Conservation (phyloP, 148 eudicot species). For the Rhododendron ferrugineum region DNA sequence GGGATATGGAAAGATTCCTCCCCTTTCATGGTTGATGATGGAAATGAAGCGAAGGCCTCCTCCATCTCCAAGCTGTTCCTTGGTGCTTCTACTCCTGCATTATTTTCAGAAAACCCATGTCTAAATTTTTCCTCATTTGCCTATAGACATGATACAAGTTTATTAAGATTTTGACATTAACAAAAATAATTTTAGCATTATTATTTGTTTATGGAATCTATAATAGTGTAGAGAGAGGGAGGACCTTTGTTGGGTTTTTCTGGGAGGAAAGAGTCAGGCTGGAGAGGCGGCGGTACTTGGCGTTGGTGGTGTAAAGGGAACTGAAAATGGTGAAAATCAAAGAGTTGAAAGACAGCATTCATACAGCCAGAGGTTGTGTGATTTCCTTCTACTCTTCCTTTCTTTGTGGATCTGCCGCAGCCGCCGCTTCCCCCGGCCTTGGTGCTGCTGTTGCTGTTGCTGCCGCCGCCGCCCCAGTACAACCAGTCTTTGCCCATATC, state of each 20-base stretch:
- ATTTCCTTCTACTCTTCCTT: background rate
- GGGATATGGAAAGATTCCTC: constrained; percentile 26
- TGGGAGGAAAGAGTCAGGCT: constrained; percentile 17
- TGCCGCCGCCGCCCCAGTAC: constrained; percentile 35
- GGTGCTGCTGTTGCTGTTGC: constrained; percentile 23
- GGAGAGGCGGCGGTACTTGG: constrained; percentile 11
- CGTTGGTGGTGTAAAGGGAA: constrained; percentile 34
- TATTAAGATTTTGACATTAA: too few relatives aligned
- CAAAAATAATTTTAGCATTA: background rate
- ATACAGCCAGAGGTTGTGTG: constrained; percentile 43
- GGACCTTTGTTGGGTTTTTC: constrained; percentile 46
- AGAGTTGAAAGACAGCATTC: constrained; percentile 58
- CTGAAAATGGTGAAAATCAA: constrained; percentile 57
- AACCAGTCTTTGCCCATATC: constrained; percentile 72
- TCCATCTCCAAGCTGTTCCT: constrained; percentile 65
- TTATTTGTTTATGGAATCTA: too few relatives aligned
- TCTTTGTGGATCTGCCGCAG: constrained; percentile 8
- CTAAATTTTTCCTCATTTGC: background rate
- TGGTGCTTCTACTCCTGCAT: constrained; percentile 61
- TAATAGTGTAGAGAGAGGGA: background rate
- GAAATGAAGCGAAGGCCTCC: constrained; percentile 18
- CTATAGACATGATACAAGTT: too few relatives aligned
- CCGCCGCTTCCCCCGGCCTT: constrained; percentile 26
- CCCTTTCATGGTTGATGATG: constrained; percentile 30
- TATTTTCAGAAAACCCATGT: constrained; percentile 4